A percentile compares a stretch with the other conserved stretches of the same genome.
Evolutionary conservation across 2,329 filamentous ascomycete species (phyloP).

Genomic region (Clarireedia hainanense): DNA sequence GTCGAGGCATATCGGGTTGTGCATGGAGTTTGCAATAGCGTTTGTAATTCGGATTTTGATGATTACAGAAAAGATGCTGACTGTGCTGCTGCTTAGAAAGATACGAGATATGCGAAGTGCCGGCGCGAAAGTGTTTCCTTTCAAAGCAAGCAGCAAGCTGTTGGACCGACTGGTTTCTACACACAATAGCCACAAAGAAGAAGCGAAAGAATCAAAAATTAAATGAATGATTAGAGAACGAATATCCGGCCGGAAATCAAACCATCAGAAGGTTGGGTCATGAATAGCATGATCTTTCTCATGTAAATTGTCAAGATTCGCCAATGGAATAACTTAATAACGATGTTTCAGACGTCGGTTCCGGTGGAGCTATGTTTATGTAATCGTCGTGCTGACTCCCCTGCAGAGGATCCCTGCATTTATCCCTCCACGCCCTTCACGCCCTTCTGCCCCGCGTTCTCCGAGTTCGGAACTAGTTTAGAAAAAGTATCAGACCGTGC

Average conservation of each 20-base stretch:
- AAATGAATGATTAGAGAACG: neutral
- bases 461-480: neutral
- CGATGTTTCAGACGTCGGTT: neutral
- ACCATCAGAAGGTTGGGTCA: neutral
- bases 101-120: no score
- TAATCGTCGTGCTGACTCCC: neutral
- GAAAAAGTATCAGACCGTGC: no score
- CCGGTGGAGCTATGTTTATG: neutral
- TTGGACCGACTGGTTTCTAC: no score
- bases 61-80: neutral
- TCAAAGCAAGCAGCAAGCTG: no score
- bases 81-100: neutral
- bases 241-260: neutral
- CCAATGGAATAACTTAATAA: neutral
- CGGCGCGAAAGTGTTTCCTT: no score
- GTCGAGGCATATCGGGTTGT: conserved; percentile 25
- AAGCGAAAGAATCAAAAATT: neutral
- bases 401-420: neutral
- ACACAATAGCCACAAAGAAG: neutral
- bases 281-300: neutral
- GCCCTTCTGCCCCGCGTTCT: conserved; percentile 4
- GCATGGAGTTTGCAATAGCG: neutral
- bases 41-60: neutral
- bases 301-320: neutral
- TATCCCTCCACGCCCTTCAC: neutral